phyloP scores from a whole-genome alignment of 306 rosid genomes.

The Canavalia ensiformis region DNA sequence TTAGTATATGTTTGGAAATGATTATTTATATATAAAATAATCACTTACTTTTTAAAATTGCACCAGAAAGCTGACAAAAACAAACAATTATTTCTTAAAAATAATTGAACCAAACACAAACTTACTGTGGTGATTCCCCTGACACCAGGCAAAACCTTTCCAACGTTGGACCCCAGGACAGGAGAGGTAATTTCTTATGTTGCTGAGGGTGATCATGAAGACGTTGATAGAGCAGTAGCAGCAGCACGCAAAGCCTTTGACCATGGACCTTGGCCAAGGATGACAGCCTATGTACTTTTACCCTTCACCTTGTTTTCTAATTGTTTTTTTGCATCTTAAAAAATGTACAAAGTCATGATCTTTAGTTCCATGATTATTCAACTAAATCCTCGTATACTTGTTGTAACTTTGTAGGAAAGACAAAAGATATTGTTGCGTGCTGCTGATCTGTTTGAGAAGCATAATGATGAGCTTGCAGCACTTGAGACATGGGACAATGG shows the following conservation, averaged over 20 bases:
- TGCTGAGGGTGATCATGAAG: constrained; percentile 79
- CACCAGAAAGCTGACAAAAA: too few species aligned
- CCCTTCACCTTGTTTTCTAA: background rate
- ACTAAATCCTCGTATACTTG: background rate
- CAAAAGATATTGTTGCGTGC: constrained; percentile 67
- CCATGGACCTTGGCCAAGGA: constrained; percentile 89
- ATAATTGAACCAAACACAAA: background rate
- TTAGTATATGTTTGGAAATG: too few species aligned
- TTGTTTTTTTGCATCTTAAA: constrained; percentile 4
- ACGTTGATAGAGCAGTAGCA: constrained; percentile 73
- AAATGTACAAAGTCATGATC: background rate
- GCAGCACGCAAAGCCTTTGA: constrained; percentile 87
- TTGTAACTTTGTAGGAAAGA: constrained; percentile 64
- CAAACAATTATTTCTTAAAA: too few species aligned
- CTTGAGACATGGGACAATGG: constrained; percentile 93
- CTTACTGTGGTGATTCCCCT: constrained; percentile 26
- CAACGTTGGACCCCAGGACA: constrained; percentile 78
- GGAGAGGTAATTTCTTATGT: constrained; percentile 77
- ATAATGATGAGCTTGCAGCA: constrained; percentile 71
- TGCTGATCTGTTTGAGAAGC: constrained; percentile 80
- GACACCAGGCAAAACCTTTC: constrained; percentile 73
- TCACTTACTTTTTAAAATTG: too few species aligned
- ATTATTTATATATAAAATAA: too few species aligned
- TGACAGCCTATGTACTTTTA: constrained; percentile 76
- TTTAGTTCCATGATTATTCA: background rate